Evolutionary conservation across 768 basidiomycete species (phyloP).

Genomic region (Russula ochroleuca): DNA sequence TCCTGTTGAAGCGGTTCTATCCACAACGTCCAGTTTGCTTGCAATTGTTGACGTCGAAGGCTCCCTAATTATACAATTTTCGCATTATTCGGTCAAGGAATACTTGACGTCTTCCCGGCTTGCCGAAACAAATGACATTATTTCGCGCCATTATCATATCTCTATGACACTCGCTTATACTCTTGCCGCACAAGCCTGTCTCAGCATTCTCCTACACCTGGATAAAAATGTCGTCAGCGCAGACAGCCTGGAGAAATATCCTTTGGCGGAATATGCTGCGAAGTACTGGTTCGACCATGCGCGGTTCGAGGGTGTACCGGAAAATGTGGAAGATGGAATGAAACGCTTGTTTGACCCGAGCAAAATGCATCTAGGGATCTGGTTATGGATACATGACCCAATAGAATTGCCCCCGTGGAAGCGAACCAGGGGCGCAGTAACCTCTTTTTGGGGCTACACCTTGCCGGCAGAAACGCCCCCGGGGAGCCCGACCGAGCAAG

Average conservation of each 20-base stretch:
- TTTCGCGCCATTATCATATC: neutral
- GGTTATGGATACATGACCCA: neutral
- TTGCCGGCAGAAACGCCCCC: no score
- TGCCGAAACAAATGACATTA: neutral
- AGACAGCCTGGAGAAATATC: neutral
- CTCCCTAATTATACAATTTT: neutral
- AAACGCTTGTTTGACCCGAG: neutral
- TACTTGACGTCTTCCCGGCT: slow-evolving; percentile 5
- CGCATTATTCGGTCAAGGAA: slow-evolving; percentile 10
- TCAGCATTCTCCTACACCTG: neutral
- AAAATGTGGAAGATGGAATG: neutral
- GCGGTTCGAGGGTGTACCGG: neutral
- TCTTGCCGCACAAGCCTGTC: neutral
- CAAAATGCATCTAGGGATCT: neutral
- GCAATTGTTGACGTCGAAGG: neutral
- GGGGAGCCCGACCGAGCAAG: no score
- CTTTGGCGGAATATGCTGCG: slow-evolving; percentile 5
- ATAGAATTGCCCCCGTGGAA: neutral
- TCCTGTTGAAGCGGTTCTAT: slow-evolving; percentile 1
- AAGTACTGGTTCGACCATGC: slow-evolving; percentile 5
- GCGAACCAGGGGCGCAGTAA: neutral
- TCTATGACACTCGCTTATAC: neutral
- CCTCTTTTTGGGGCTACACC: no score
- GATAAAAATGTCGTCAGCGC: neutral
- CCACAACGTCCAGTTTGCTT: neutral